phyloP scores from a whole-genome alignment of 2,329 filamentous ascomycete species.

The Ophiostoma himal-ulmi region DNA sequence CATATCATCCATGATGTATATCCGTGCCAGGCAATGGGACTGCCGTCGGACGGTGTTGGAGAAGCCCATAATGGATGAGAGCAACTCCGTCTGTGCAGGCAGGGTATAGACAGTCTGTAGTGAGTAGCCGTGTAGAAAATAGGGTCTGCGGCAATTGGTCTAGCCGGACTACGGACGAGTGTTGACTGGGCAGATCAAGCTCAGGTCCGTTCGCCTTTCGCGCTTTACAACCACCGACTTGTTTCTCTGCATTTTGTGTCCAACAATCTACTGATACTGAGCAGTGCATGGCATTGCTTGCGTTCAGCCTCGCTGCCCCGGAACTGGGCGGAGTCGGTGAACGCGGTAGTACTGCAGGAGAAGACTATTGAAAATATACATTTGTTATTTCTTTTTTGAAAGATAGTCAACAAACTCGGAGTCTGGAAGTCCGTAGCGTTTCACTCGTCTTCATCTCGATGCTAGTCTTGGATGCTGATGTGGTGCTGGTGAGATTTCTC shows the following conservation, averaged over 20 bases:
- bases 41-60: conserved; percentile 26
- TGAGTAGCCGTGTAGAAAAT: background rate
- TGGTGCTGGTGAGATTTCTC: background rate
- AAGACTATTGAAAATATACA: background rate
- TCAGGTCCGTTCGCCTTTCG: background rate
- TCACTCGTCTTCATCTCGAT: background rate
- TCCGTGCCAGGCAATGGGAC: too few relatives aligned
- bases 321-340: conserved; percentile 1
- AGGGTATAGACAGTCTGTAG: background rate
- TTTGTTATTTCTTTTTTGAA: background rate
- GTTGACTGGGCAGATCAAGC: background rate
- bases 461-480: background rate
- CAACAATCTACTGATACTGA: background rate
- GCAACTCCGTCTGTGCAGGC: background rate
- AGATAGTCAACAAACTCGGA: background rate
- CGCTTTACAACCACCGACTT: background rate
- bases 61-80: conserved; percentile 23
- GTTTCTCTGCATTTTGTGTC: background rate
- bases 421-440: conserved; percentile 1
- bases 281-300: background rate
- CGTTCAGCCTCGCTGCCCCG: background rate
- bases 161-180: conserved; percentile 1
- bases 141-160: background rate
- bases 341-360: background rate
- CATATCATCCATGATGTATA: background rate